Base-by-base conservation (phyloP, 495 filamentous ascomycete species). In the Penicilliopsis zonata region DNA sequence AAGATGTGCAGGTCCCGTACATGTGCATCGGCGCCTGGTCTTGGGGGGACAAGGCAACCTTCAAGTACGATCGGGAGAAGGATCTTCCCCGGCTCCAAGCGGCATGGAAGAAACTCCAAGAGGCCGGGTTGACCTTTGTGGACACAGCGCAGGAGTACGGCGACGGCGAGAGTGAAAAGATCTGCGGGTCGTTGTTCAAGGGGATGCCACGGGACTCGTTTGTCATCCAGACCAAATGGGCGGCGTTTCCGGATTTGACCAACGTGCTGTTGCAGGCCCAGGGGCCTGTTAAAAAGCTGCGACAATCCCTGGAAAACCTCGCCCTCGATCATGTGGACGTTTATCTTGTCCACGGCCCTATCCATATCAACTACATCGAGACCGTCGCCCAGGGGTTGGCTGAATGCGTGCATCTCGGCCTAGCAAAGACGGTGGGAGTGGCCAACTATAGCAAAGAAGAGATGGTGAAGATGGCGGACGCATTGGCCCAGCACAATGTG, bases 241-340 rank as follows among this genome's bases (percentile, higher is more conserved):
- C 12, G 26, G 5, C 13, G 26, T 28, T 13, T 13, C 26, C 26
- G 26, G 26, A 8, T 13, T n/a, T 28, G 26, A 28, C 26, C 26
- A 28, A 13, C 26, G 9, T 13, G 26, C 13, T 28, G 26, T 28
- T 46, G 20, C 45, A 49, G 29, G 27, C 39, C 7, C 33, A 37
- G 4, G 46, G 42, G 3, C 45, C 43, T 0, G 42, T 43, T 25
- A 24, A 26, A 12, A 38, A 33, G 22, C 40, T 52, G 5, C 26
- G 32, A 18, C 34, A 35, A 3, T 52, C 49, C 7, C 69, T 90
- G 36, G 56, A 70, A 41, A 80, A 76, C 31, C 61, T 90, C 12
- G 67, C 72, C 5, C 50, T 86, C 22, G 76, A 80, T 22, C 82
- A 87, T 52, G 78, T 90, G 3, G 82, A 90, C 53, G 63, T 82